phyloP scores from a whole-genome alignment of 2,329 filamentous ascomycete genomes.

The Colletotrichum endophyticum region DNA sequence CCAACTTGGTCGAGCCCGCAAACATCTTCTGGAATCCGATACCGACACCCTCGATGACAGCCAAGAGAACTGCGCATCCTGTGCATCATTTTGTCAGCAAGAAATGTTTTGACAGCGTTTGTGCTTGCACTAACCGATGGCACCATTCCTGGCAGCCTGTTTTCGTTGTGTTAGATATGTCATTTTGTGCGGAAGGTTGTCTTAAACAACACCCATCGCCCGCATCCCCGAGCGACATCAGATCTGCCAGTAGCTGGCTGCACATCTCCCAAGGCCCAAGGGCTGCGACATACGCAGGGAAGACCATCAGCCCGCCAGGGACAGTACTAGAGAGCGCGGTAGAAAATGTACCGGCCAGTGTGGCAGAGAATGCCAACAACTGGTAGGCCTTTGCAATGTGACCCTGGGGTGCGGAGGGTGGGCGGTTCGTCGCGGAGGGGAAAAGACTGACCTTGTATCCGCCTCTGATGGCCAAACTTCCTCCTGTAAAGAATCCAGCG shows the following conservation, averaged over 20 bases:
- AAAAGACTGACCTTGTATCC: slow-evolving; percentile 69
- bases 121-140: slow-evolving; percentile 62
- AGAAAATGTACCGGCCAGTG: not conserved
- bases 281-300: not conserved
- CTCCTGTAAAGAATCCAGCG: slow-evolving; percentile 95
- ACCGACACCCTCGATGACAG: slow-evolving; percentile 85
- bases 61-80: slow-evolving; percentile 87
- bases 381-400: not conserved
- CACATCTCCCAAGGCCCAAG: not conserved
- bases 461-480: slow-evolving; percentile 88
- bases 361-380: not conserved
- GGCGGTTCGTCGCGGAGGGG: not conserved
- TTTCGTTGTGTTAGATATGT: not conserved
- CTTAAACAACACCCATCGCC: not conserved
- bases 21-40: slow-evolving; percentile 96
- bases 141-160: slow-evolving; percentile 83
- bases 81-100: not conserved
- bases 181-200: not conserved
- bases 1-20: slow-evolving; percentile 84
- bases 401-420: accelerated
- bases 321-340: not conserved
- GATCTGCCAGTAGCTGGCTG: not conserved
- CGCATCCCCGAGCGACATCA: not conserved
- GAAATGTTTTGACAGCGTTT: not conserved
- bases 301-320: not conserved